Evolutionary conservation across 805 yeast species (phyloP), one percentile per base, ranked within the genome.

Genomic region (Candida insectorum): DNA sequence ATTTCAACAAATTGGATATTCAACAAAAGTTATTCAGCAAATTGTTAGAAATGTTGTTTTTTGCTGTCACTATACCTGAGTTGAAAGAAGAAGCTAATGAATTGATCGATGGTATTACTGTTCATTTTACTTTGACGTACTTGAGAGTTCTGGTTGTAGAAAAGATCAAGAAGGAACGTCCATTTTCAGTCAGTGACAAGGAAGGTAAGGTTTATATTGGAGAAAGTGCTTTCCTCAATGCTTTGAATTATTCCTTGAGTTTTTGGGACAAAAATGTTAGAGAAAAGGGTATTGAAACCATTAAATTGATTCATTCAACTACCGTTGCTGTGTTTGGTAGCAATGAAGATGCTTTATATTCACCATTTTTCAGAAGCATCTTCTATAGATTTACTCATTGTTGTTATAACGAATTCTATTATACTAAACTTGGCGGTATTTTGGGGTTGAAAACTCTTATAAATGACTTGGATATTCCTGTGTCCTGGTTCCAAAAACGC

Each of bases 401-500:
- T 28, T 89, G 97, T 60, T 93, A 85, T 53, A 94, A 85, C 41
- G 96, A 86, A 56, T 81, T 79, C 22, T 91, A 85, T 59, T 85
- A 84, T 54, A 73, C 80, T 21, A 93, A 93, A 47, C 69, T 85
- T 6, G 97, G 97, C 6, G 97, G 97, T 24, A 80, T 91, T 24
- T 51, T 85, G 17, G 97, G 98, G 15, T 65, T 93, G 30, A 71
- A 77, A 44, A 76, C 87, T 2, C 68, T 91, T 65, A 69, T 87
- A 24, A 72, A 74, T 27, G 93, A 82, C 28, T 60, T 83, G 21
- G 71, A 62, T 1, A 75, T 86, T 28, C 85, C 96, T 0, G 62
- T 77, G 3, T 61, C 69, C 2, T 88, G 95, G 79, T 78, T 91
- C 51, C 72, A 75, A 34, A 73, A 77, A 28, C 74, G 91, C 23